phyloP scores from a whole-genome alignment of 768 basidiomycete species.

The Russula vinacea region DNA sequence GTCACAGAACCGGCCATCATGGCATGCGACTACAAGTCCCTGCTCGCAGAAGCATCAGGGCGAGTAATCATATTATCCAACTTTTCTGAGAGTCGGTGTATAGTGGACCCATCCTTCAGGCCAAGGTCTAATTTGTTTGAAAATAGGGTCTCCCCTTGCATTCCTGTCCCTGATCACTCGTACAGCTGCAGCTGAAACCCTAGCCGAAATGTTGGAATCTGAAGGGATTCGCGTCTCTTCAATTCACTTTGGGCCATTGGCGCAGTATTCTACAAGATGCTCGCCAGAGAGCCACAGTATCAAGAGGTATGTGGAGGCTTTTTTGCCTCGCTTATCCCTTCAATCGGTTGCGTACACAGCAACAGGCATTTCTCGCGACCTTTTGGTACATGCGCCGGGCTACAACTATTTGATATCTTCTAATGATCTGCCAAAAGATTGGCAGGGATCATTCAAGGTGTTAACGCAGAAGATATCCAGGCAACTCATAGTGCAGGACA shows the following conservation, averaged over 20 bases:
- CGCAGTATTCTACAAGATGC: background rate
- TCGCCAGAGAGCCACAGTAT: slow-evolving; percentile 1
- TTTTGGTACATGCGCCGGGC: slow-evolving; percentile 16
- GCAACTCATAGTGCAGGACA: slow-evolving; percentile 21
- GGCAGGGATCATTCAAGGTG: slow-evolving; percentile 11
- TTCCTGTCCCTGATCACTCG: slow-evolving; percentile 13
- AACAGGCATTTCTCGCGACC: slow-evolving; percentile 1
- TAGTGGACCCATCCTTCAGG: background rate
- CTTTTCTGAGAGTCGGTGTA: slow-evolving; percentile 25
- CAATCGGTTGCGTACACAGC: background rate
- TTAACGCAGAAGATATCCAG: slow-evolving; percentile 18
- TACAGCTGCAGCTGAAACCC: slow-evolving; percentile 11
- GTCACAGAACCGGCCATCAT: slow-evolving; percentile 35
- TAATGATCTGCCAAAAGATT: slow-evolving; percentile 16
- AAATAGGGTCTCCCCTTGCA: slow-evolving; percentile 16
- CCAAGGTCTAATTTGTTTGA: background rate
- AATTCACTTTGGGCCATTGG: slow-evolving; percentile 19
- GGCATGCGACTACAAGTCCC: slow-evolving; percentile 33
- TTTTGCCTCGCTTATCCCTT: background rate
- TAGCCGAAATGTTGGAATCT: slow-evolving; percentile 17
- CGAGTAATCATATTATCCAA: slow-evolving; percentile 35
- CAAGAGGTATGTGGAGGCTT: slow-evolving; percentile 4
- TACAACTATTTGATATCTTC: slow-evolving; percentile 1
- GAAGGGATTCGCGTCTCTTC: slow-evolving; percentile 23
- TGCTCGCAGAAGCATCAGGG: slow-evolving; percentile 36